phyloP scores from a whole-genome alignment of 371 early-diverging fungal species.

The Actinomortierella ambigua region DNA sequence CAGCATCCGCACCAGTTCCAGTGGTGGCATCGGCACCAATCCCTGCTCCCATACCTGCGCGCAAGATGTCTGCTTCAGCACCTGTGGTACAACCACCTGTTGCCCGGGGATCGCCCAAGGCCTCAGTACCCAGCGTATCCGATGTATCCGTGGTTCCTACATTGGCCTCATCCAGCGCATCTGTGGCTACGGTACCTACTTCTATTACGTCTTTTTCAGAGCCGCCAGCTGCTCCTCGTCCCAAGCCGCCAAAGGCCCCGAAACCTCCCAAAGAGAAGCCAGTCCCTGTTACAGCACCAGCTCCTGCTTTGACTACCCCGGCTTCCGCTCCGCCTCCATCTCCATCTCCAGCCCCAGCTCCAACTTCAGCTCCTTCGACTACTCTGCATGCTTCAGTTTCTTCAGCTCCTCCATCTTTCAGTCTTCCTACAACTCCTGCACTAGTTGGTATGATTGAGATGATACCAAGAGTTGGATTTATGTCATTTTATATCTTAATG shows the following conservation, averaged over 20 bases:
- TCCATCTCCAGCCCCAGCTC: background rate
- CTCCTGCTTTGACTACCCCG: background rate
- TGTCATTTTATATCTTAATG: too few relatives aligned
- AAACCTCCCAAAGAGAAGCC: constrained; percentile 27
- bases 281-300: constrained; percentile 6
- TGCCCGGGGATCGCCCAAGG: background rate
- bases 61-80: too few relatives aligned
- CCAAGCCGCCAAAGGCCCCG: constrained; percentile 33
- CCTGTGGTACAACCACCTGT: background rate
- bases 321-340: constrained; percentile 4
- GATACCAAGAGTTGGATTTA: too few relatives aligned
- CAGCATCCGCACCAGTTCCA: background rate
- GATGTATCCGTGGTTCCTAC: constrained; percentile 2
- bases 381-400: background rate
- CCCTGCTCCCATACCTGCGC: background rate
- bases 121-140: constrained; percentile 1
- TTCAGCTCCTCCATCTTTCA: background rate
- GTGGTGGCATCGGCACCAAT: background rate
- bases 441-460: too few relatives aligned
- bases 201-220: constrained; percentile 6
- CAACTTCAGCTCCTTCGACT: background rate
- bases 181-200: background rate
- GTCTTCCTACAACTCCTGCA: too few relatives aligned
- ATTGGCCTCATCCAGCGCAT: constrained; percentile 8
- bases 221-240: constrained; percentile 29